phyloP scores from a whole-genome alignment of 1,284 basidiomycete genomes.

The Rhodotorula sp. region DNA sequence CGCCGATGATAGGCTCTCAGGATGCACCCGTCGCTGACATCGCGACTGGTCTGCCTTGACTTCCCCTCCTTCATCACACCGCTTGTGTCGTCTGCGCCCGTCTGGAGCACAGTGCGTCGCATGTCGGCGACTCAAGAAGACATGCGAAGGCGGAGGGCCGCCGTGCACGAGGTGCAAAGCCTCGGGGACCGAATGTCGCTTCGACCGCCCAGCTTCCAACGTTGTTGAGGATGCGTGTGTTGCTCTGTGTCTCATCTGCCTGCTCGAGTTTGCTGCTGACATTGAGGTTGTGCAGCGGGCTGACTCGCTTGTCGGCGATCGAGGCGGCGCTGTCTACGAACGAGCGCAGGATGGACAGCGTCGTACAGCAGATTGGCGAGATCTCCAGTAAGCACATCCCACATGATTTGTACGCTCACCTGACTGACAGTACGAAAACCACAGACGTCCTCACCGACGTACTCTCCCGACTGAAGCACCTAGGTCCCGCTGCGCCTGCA shows the following conservation, averaged over 20 bases:
- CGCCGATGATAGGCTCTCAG: too few species aligned
- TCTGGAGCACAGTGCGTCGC: not conserved
- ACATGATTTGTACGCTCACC: too few species aligned
- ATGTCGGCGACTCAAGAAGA: slow-evolving; percentile 19
- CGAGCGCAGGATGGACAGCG: slow-evolving; percentile 23
- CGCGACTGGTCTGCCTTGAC: not conserved
- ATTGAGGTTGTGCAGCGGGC: not conserved
- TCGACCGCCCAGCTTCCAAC: slow-evolving; percentile 12
- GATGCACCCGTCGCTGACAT: too few species aligned
- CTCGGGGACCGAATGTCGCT: slow-evolving; percentile 10
- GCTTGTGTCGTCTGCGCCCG: not conserved
- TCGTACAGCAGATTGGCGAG: slow-evolving; percentile 18
- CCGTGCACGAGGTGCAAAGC: slow-evolving; percentile 16
- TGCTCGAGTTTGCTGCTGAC: not conserved
- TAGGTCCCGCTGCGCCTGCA: not conserved
- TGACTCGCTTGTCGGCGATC: slow-evolving; percentile 13
- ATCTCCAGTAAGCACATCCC: slow-evolving; percentile 6
- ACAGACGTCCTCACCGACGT: slow-evolving; percentile 7
- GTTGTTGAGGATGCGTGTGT: slow-evolving; percentile 25
- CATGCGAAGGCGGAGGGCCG: slow-evolving; percentile 15
- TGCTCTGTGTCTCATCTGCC: not conserved
- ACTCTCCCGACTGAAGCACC: not conserved
- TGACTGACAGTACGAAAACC: too few species aligned
- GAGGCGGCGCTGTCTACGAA: slow-evolving; percentile 23
- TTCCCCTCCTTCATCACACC: not conserved